Base-by-base conservation (phyloP, 768 basidiomycete genomes). In the Auriscalpium orientale region DNA sequence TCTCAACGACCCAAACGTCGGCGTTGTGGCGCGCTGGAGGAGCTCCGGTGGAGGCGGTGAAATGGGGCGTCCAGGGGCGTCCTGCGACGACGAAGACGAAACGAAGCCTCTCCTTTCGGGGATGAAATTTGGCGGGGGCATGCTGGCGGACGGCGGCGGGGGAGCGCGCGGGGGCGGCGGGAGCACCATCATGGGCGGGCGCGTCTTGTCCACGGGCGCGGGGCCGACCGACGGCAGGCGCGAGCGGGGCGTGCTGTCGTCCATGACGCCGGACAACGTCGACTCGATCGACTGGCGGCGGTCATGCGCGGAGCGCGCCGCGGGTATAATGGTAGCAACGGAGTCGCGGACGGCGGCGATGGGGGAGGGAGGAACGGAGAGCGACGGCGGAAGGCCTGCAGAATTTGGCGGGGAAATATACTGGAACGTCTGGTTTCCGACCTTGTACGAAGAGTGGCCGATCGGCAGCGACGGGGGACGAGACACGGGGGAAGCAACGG, bases 1-100 rank as follows among this genome's bases (percentile, higher is more conserved):
- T 16, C 87, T 72, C 53, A 80, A 77, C 1, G 82, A 71, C 2
- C 87, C 87, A 62, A 89, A 84, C 8, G 86, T 86, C 0, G 91
- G 91, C 1, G 91, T 92, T 4, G 91, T 91, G 10, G 95, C 92
- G 13, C 95, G 88, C 65, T 91, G 87, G 58, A 97, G 85, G 66
- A 97, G 87, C 55, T 98, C 94, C 16, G 87, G 75, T 16, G 94
- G 95, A 6, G 94, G 95, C 2, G 95, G 95, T 0, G 95, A 98
- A 4, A 84, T 87, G 0, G 95, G 95, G 46, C 95, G 78, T 33
- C 90, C 87, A 0, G 95, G 94, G 11, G 89, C 88, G 59, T 87
- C 86, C 46, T 76, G 72, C 5, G 79, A 74, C 20, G 75, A 68
- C 55, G 70, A 71, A 8, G 79, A 75, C 15, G 68, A 68, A 4